phyloP scores from a whole-genome alignment of 2,329 filamentous ascomycete species.

The Curvularia eragrostidis region DNA sequence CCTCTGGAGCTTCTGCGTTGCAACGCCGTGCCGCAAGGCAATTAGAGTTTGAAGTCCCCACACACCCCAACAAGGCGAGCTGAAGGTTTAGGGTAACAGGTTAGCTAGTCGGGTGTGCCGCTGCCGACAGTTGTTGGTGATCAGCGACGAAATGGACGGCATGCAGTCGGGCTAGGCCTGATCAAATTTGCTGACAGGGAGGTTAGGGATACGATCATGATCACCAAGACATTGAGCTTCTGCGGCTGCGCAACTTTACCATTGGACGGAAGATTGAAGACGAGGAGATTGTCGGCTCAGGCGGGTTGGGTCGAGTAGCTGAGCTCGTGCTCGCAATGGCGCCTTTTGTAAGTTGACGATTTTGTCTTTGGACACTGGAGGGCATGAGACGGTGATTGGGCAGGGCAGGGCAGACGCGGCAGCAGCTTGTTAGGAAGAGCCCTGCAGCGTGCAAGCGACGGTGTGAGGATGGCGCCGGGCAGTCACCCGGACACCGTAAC shows the following conservation, averaged over 20 bases:
- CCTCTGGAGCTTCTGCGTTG: constrained; percentile 13
- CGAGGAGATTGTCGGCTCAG: constrained; percentile 65
- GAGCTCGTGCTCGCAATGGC: constrained; percentile 72
- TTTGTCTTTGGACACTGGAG: background rate
- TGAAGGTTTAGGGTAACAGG: constrained; percentile 5
- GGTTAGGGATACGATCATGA: constrained; percentile 73
- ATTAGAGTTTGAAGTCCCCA: constrained; percentile 14
- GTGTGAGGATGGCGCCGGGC: constrained; percentile 29
- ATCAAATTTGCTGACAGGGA: constrained; percentile 29
- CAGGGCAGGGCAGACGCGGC: constrained; percentile 1
- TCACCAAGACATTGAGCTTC: constrained; percentile 78
- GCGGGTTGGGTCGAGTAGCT: constrained; percentile 70
- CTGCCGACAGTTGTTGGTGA: constrained; percentile 1
- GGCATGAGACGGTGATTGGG: constrained; percentile 9
- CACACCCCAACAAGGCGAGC: constrained; percentile 11
- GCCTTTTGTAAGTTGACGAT: constrained; percentile 72
- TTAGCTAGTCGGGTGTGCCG: constrained; percentile 3
- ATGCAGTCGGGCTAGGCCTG: constrained; percentile 3
- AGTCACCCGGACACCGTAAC: constrained; percentile 30
- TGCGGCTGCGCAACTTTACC: constrained; percentile 82
- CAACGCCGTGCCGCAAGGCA: constrained; percentile 9
- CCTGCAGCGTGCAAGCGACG: constrained; percentile 25
- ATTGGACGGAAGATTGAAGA: constrained; percentile 71
- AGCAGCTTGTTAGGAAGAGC: constrained; percentile 22
- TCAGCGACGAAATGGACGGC: constrained; percentile 4